Base-by-base conservation (phyloP, 1,284 basidiomycete genomes). In the Ustilago loliicola region DNA sequence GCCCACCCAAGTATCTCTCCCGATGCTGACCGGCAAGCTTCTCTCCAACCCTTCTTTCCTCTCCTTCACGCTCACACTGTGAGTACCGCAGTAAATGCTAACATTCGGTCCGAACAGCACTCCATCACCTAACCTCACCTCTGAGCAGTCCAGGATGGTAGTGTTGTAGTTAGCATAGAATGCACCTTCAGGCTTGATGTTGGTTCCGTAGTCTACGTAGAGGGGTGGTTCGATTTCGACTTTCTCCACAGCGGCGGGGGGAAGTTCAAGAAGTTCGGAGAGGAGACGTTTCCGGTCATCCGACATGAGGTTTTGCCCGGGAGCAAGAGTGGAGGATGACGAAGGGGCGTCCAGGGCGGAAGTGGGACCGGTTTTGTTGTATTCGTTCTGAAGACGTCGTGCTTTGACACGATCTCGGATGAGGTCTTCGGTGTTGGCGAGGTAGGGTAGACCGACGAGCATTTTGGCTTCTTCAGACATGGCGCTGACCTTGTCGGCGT, bases 1-100 rank as follows among this genome's bases (percentile, higher is more conserved):
- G 2, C 89, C 88, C 27, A 82, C 55, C 82, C 82, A 83, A 9
- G 68, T 68, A 54, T 83, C 71, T 19, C 32, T 54, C 0, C 82
- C 82, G 13, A 83, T 81, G 27, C 36, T 64, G 21, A 83, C 74
- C 13, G 82, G 80, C 23, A 83, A 51, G 50, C 77, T 79, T 7
- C 81, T 64, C 34, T 83, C 82, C 32, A 74, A 27, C 5, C 80
- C 80, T 36, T 72, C 29, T 57, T 73, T 72, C 15, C 82, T 64
- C 55, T 83, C 82, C 30, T 70, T 65, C 11, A 83, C 66, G 27
- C 66, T 58, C 0, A 76, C 77, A 10, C 67, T 66, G 51, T 83
- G 82, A 6, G 82, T 83, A 17, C 76, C 82, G 47, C 68, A 75
- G 45, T 83, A 83, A 34, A 83, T 72, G 55, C 75, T 75, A 1